phyloP scores from a whole-genome alignment of 352 stramenopile genomes.

The Phytophthora citrophthora region DNA sequence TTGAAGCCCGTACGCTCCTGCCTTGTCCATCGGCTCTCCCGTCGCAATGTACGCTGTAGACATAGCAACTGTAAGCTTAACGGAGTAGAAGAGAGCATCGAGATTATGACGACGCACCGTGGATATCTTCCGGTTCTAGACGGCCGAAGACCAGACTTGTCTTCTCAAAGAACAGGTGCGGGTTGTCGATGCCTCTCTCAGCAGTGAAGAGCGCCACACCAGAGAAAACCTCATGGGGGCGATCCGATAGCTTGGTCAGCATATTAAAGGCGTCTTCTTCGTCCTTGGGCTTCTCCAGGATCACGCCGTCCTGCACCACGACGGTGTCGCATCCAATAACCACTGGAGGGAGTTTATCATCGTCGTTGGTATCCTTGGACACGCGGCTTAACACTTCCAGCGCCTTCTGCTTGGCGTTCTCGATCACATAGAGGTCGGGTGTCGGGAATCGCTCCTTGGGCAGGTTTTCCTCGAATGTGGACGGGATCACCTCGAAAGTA shows the following conservation, averaged over 20 bases:
- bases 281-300: conserved; percentile 91
- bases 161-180: conserved; percentile 78
- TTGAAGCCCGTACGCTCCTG: conserved; percentile 91
- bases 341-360: conserved; percentile 31
- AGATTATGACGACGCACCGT: conserved; percentile 30
- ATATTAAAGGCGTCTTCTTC: conserved; percentile 84
- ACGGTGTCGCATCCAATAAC: conserved; percentile 91
- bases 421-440: conserved; percentile 76
- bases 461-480: conserved; percentile 85
- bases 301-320: conserved; percentile 83
- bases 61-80: background rate
- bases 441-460: conserved; percentile 72
- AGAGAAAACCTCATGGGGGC: conserved; percentile 87
- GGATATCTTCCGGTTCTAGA: conserved; percentile 68
- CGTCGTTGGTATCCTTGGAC: conserved; percentile 10
- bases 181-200: conserved; percentile 42
- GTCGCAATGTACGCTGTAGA: conserved; percentile 85
- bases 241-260: conserved; percentile 72
- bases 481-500: conserved; percentile 78
- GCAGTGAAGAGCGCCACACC: conserved; percentile 82
- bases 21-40: conserved; percentile 93
- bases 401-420: conserved; percentile 83
- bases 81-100: too few relatives aligned
- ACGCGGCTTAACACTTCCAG: conserved; percentile 70
- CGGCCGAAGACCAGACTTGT: conserved; percentile 64